Evolutionary conservation across 345 rosid species (phyloP).

Genomic region (Pistacia integerrima): DNA sequence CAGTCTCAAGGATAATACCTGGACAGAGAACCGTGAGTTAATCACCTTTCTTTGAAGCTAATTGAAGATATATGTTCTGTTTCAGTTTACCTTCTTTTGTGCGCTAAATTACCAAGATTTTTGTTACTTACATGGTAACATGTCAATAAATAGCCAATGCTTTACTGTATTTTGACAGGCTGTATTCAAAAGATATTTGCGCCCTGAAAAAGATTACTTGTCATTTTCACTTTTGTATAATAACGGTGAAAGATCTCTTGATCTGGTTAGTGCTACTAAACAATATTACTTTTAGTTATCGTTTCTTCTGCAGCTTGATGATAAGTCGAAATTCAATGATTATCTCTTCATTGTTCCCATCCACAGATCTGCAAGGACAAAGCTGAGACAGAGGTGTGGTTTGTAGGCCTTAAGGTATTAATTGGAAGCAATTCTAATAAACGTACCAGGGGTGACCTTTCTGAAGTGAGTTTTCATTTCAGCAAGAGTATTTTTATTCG

Average conservation of each 20-base stretch:
- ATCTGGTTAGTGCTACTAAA: slow-evolving; percentile 65
- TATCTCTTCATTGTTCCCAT: slow-evolving; percentile 21
- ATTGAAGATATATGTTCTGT: slow-evolving; percentile 1
- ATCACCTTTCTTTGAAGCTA: slow-evolving; percentile 10
- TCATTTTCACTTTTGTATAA: slow-evolving; percentile 93
- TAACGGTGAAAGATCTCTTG: slow-evolving; percentile 91
- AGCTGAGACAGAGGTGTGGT: slow-evolving; percentile 91
- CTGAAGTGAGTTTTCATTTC: slow-evolving; percentile 59
- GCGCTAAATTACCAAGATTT: neutral
- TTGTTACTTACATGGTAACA: neutral
- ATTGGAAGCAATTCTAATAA: slow-evolving; percentile 51
- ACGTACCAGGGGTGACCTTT: slow-evolving; percentile 62
- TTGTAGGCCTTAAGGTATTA: slow-evolving; percentile 74
- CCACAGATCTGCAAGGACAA: slow-evolving; percentile 95
- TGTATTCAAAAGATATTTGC: slow-evolving; percentile 88
- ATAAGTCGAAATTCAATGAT: slow-evolving; percentile 17
- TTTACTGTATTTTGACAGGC: slow-evolving; percentile 44
- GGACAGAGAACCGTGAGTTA: slow-evolving; percentile 96
- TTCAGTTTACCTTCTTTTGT: slow-evolving; percentile 20
- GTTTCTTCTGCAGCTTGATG: neutral
- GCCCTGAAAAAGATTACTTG: slow-evolving; percentile 91
- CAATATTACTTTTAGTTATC: neutral
- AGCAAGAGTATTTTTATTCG: neutral
- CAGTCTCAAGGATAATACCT: slow-evolving; percentile 67
- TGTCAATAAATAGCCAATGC: neutral